Evolutionary conservation across 148 eudicot species (phyloP).

Genomic region (Vaccinium darrowii): DNA sequence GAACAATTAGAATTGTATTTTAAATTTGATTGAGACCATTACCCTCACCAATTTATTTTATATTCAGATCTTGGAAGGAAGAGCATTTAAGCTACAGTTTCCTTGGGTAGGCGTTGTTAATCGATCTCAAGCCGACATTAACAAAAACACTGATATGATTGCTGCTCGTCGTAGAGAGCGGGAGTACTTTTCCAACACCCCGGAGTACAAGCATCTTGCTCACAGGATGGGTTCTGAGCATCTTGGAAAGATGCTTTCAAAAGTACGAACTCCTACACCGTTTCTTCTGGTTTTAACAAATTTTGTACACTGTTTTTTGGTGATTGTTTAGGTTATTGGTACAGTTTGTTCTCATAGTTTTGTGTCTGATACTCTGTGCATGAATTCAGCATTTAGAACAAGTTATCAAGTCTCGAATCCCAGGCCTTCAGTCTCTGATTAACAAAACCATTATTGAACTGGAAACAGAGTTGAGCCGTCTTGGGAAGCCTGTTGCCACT

Average conservation of each 20-base stretch:
- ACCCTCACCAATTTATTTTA: neutral
- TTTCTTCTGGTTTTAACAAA: neutral
- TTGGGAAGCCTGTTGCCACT: constrained; percentile 88
- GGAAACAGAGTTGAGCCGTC: constrained; percentile 92
- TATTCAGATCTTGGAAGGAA: constrained; percentile 88
- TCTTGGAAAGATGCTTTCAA: constrained; percentile 88
- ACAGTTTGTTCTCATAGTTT: neutral
- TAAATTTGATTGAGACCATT: neutral
- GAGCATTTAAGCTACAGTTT: constrained; percentile 67
- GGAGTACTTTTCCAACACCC: constrained; percentile 74
- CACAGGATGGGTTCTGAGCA: constrained; percentile 94
- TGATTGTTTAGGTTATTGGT: neutral
- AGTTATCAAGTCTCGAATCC: constrained; percentile 96
- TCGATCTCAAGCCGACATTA: constrained; percentile 96
- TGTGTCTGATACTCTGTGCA: neutral
- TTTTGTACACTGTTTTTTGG: neutral
- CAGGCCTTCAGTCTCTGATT: constrained; percentile 94
- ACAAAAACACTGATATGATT: constrained; percentile 90
- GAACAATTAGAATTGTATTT: neutral
- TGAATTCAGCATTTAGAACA: constrained; percentile 80
- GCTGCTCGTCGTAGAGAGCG: constrained; percentile 88
- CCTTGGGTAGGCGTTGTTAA: constrained; percentile 99
- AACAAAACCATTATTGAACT: constrained; percentile 85
- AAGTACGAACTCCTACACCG: constrained; percentile 36
- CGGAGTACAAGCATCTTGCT: constrained; percentile 87